Base-by-base conservation (phyloP, 306 rosid species). In the Inga leiocalycina region DNA sequence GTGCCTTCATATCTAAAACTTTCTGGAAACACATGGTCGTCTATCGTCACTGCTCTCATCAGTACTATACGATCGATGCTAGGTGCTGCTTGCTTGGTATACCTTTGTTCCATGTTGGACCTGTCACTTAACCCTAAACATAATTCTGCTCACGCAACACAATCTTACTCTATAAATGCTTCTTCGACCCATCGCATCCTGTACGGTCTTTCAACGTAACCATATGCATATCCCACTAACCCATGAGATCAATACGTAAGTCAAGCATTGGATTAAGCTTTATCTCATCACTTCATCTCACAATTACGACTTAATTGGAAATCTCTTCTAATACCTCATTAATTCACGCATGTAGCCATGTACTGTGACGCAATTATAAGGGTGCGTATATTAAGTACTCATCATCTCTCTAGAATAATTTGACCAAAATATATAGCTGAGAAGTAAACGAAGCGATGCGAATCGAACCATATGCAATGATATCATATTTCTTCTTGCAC, bases 131-230 rank as follows among this genome's bases (percentile, higher is more conserved):
- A 32, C 6, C 45, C 32, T 43, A 43, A n/a, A 61, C 0, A 9
- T 19, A n/a, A n/a, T 81, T 62, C 32, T 48, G 56, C 80, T 74
- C 67, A 51, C 70, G 30, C 16, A 74, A 51, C 15, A 66, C 32
- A 62, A 81, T 68, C 48, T 65, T 32, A 5, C 9, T 56, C 11
- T 22, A 22, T 22, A 22, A 61, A 61, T 10, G 67, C 67, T 62
- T 62, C 5, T 24, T 62, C 32, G 6, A 52, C 9, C 22, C 22
- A 16, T 4, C 56, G 56, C 56, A 48, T 11, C 15, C 13, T 44
- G 3, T 44, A 10, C 48, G 13, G 14, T 46, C 4, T 46, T 46
- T 46, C 51, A 46, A 46, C 51, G 48, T 9, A 46, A 2, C 4
- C 17, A 48, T 13, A 48, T 48, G 16, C 52, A 48, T 13, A 11